Conservation (phyloP, 441 rosid genomes). For the Breynia disticha region DNA sequence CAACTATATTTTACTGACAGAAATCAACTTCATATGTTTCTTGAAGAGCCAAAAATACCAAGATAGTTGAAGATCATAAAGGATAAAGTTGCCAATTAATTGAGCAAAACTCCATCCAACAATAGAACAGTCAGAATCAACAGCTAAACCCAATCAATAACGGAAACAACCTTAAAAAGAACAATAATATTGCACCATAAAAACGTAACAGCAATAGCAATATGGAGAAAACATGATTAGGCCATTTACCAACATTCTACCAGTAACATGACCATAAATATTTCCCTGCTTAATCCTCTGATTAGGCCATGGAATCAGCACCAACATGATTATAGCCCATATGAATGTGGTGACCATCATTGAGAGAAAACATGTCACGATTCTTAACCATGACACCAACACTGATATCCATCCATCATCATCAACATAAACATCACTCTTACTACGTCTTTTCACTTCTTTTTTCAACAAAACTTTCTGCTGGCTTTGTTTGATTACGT, state of each 20-base stretch:
- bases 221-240: too few relatives aligned
- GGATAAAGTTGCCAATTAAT: background rate
- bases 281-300: constrained; percentile 45
- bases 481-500: constrained; percentile 13
- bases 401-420: constrained; percentile 34
- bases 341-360: constrained; percentile 40
- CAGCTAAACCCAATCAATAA: too few relatives aligned
- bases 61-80: background rate
- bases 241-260: constrained; percentile 52
- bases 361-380: constrained; percentile 33
- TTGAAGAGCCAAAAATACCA: too few relatives aligned
- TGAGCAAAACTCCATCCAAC: background rate
- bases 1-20: background rate
- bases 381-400: constrained; percentile 35
- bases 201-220: background rate
- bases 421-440: constrained; percentile 20
- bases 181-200: background rate
- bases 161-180: background rate
- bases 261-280: constrained; percentile 51
- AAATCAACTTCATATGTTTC: background rate
- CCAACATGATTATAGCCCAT: constrained; percentile 36
- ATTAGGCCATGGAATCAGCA: constrained; percentile 42
- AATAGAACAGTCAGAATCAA: too few relatives aligned
- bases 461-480: constrained; percentile 11
- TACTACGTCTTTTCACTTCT: constrained; percentile 7